These are phyloP conservation scores for Vaucheria bursata DNA, from an alignment of 352 stramenopile genomes.

Conservation along the genomic window DNA sequence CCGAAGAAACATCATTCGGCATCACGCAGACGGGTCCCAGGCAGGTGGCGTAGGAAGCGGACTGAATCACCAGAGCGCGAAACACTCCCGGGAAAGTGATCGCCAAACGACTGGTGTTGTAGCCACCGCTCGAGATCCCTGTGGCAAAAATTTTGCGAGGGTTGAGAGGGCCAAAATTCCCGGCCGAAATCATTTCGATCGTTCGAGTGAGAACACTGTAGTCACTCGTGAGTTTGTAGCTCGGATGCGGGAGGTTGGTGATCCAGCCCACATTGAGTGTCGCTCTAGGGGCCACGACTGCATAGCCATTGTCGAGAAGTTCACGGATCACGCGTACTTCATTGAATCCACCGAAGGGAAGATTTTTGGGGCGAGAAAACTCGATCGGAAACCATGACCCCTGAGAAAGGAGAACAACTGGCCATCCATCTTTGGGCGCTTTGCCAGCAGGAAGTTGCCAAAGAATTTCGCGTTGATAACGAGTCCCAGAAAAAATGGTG, in stretches of 20 bases:
- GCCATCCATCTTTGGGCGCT: not conserved
- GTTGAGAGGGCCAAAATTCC: not conserved
- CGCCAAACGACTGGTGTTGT: slow-evolving; percentile 1
- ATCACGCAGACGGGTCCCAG: not conserved
- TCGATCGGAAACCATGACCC: not conserved
- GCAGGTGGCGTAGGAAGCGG: not conserved
- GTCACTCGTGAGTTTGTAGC: not conserved
- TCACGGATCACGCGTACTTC: not conserved
- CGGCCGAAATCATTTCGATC: not conserved
- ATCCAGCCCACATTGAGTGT: not conserved
- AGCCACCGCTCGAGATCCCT: not conserved
- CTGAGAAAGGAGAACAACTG: not conserved
- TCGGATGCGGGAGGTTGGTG: not conserved
- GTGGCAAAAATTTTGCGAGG: not conserved
- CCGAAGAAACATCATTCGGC: not conserved
- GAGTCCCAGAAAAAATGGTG: not conserved
- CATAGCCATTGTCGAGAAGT: not conserved
- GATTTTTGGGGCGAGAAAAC: not conserved
- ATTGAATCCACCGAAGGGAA: not conserved
- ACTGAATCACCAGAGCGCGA: not conserved
- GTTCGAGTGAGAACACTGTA: not conserved
- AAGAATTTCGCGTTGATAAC: not conserved
- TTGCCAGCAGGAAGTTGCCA: not conserved
- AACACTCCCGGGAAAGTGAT: not conserved
- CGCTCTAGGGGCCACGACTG: not conserved